A percentile compares a stretch with the other conserved stretches of the same genome.
Conservation (phyloP, 2,329 filamentous ascomycete species). For the Epichloe aotearoae region DNA sequence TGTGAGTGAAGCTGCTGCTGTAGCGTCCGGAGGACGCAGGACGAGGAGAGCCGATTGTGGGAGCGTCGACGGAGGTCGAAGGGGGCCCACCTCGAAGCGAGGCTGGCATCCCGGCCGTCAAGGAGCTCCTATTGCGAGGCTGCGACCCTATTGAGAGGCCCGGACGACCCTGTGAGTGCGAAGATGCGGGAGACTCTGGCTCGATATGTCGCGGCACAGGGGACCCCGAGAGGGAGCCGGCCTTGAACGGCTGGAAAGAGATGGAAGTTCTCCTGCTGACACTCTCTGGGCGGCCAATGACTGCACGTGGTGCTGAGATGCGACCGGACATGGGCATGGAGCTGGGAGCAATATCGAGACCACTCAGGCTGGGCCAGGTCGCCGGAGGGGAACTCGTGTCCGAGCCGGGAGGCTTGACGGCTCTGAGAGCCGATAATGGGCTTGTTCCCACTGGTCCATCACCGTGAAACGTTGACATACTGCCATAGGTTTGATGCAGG, state of each 20-base stretch:
- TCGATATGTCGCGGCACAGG: constrained; percentile 44
- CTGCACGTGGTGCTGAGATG: constrained; percentile 16
- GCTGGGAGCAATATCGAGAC: constrained; percentile 29
- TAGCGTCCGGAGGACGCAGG: constrained; percentile 69
- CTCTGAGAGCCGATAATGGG: constrained; percentile 70
- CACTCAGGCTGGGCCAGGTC: constrained; percentile 34
- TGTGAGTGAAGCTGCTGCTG: constrained; percentile 87
- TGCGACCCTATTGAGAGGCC: constrained; percentile 30
- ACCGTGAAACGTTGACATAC: constrained; percentile 81
- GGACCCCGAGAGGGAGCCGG: constrained; percentile 84
- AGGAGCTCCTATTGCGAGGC: constrained; percentile 55
- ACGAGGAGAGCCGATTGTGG: constrained; percentile 64
- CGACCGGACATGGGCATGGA: constrained; percentile 39
- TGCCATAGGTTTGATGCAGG: constrained; percentile 72
- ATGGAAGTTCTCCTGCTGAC: constrained; percentile 63
- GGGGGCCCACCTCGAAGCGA: constrained; percentile 55
- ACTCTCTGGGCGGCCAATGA: constrained; percentile 34
- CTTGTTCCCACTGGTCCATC: constrained; percentile 66
- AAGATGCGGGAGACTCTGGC: constrained; percentile 40
- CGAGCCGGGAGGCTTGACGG: constrained; percentile 48
- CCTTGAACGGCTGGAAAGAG: constrained; percentile 93
- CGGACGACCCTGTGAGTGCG: constrained; percentile 35
- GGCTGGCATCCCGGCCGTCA: constrained; percentile 63
- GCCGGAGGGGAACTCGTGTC: constrained; percentile 46
- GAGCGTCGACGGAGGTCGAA: constrained; percentile 47